Conservation (phyloP, 495 filamentous ascomycete genomes). For the Tirmania nivea region DNA sequence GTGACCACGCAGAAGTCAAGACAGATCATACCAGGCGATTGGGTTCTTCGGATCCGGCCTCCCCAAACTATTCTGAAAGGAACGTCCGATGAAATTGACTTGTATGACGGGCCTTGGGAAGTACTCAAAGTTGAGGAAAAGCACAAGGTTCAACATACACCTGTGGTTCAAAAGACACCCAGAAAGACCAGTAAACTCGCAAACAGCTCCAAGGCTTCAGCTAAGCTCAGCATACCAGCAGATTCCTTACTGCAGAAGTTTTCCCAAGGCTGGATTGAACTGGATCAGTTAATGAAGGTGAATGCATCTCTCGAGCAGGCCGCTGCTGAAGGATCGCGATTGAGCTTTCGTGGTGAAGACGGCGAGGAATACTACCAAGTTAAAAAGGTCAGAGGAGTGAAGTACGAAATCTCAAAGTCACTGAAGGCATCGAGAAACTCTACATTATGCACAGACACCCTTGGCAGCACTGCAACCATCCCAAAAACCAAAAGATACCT, state of each 20-base stretch:
- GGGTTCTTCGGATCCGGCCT: conserved; percentile 11
- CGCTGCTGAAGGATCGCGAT: not conserved
- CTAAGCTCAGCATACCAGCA: not conserved
- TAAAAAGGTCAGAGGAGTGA: not conserved
- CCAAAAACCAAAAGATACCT: not conserved
- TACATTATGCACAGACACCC: not conserved
- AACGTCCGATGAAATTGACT: conserved; percentile 6
- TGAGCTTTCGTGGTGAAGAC: not conserved
- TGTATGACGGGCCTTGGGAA: conserved; percentile 11
- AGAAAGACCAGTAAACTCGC: too few species aligned
- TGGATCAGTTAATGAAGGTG: not conserved
- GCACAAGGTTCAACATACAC: not conserved
- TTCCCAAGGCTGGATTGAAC: not conserved
- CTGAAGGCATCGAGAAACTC: not conserved
- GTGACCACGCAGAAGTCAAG: too few species aligned
- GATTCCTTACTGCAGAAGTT: not conserved
- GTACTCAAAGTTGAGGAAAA: not conserved
- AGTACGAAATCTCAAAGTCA: not conserved
- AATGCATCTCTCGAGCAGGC: not conserved
- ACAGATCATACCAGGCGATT: conserved; percentile 1
- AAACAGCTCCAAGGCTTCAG: not conserved
- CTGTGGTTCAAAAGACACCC: not conserved
- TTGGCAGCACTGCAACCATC: not conserved
- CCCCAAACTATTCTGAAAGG: not conserved
- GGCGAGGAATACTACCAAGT: not conserved